Percentiles rank a stretch among this genome's conserved stretches.
These are phyloP conservation scores for Aureobasidium sp. DNA, from an alignment of 2,329 filamentous ascomycete genomes.

Conservation along the genomic window DNA sequence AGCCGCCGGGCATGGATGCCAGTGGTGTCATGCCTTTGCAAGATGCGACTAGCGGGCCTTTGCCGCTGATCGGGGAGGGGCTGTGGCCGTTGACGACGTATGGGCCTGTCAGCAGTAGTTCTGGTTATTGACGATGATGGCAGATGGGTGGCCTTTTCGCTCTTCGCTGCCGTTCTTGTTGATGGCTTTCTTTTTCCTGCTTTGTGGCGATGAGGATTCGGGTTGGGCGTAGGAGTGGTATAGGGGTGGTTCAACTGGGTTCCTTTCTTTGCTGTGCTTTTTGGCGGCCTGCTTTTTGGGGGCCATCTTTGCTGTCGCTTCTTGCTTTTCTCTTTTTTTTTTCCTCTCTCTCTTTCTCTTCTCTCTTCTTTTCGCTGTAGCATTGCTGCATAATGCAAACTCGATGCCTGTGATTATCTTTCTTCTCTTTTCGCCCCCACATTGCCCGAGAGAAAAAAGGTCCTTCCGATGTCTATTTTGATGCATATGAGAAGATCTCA, in stretches of 20 bases:
- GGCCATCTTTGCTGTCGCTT: too few relatives aligned
- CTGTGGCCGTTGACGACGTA: slow-evolving; percentile 15
- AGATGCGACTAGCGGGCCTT: not conserved
- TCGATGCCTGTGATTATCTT: too few relatives aligned
- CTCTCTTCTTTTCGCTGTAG: too few relatives aligned
- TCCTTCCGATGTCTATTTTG: too few relatives aligned
- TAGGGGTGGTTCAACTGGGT: too few relatives aligned
- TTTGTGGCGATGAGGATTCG: not conserved
- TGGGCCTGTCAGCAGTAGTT: slow-evolving; percentile 11
- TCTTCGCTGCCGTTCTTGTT: not conserved
- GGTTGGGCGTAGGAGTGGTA: too few relatives aligned
- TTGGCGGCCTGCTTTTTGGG: not conserved
- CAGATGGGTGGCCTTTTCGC: not conserved
- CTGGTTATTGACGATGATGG: slow-evolving; percentile 12
- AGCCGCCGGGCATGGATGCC: slow-evolving; percentile 19
- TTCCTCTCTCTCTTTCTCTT: too few relatives aligned
- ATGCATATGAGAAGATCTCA: too few relatives aligned
- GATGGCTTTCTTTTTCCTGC: not conserved
- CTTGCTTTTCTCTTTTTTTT: too few relatives aligned
- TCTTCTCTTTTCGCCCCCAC: too few relatives aligned
- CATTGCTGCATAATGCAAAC: too few relatives aligned
- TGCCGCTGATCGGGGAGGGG: slow-evolving; percentile 8
- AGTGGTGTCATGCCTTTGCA: slow-evolving; percentile 14
- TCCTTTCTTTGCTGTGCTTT: not conserved
- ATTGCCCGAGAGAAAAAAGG: too few relatives aligned